Evolutionary conservation across 1,284 basidiomycete genomes (phyloP), one percentile per base, ranked within the genome.

Genomic region (Papiliotrema terrestris): DNA sequence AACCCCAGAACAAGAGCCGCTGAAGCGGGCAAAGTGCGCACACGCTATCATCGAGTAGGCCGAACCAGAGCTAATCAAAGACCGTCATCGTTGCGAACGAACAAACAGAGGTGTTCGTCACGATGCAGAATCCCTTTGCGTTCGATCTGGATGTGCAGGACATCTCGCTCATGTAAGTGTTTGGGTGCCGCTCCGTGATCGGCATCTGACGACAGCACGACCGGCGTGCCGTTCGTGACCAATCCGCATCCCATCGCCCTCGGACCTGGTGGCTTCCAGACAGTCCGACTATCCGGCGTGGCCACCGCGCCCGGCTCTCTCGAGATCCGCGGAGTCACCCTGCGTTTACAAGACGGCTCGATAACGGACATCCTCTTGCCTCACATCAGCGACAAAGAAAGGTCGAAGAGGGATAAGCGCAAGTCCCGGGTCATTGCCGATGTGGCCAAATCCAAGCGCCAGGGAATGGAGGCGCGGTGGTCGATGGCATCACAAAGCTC

Each of bases 61-160:
- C 58, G 59, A 49, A 52, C 52, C 69, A 54, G 54, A 64, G 52
- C 49, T 51, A 15, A 41, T 78, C 76, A 1, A 81, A 84, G 80
- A 79, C 81, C 1, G 70, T 88, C 9, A 81, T 93, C 3, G 88
- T 95, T 2, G 88, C 90, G 69, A 87, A 88, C 60, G 95, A 98
- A 73, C 73, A 77, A 3, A 79, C 92, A 19, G 89, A 95, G 62
- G 83, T 97, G 60, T 81, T 86, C 26, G 81, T 97, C 29, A 87
- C 88, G 11, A 77, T 98, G n/a, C 83, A 86, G 57, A 98, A 98
- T 69, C 89, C 91, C 0, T 95, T 89, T 67, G 83, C 88, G 1
- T 92, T 98, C 71, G 89, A 93, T 57, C 80, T 98, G 11, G 91
- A 96, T 57, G 74, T 98, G 25, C 84, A 89, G 57, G 85, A 84